Conservation (phyloP, 352 stramenopile species). For the Pythium volutum region DNA sequence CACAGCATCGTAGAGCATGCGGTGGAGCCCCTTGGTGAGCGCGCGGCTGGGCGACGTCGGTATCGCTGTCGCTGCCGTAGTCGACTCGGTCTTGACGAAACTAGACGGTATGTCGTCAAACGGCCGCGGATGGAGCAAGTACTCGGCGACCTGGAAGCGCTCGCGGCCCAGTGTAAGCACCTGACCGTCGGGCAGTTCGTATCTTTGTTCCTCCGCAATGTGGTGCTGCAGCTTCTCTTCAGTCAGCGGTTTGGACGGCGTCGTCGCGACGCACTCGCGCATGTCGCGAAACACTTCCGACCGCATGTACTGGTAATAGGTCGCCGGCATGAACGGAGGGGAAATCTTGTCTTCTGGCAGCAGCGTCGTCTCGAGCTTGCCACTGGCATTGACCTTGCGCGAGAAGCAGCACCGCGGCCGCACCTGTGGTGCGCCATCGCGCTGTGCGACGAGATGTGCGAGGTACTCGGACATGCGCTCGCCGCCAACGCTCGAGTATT, state of each 20-base stretch:
- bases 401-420: conserved; percentile 67
- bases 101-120: conserved; percentile 30
- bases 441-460: conserved; percentile 49
- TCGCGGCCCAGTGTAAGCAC: conserved; percentile 61
- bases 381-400: conserved; percentile 42
- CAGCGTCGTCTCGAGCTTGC: conserved; percentile 54
- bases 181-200: conserved; percentile 81
- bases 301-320: conserved; percentile 74
- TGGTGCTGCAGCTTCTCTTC: conserved; percentile 36
- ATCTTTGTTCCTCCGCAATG: conserved; percentile 39
- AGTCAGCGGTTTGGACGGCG: conserved; percentile 44
- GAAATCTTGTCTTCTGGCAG: conserved; percentile 37
- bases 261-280: conserved; percentile 58
- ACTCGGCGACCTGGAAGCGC: conserved; percentile 70
- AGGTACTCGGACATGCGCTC: conserved; percentile 74
- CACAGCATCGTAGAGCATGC: conserved; percentile 83
- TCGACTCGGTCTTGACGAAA: conserved; percentile 26
- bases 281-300: conserved; percentile 75
- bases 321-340: conserved; percentile 49
- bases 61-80: conserved; percentile 24
- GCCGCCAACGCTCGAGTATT: conserved; percentile 73
- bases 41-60: conserved; percentile 45
- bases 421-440: conserved; percentile 40
- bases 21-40: conserved; percentile 60
- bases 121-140: conserved; percentile 64